Percentiles rank a stretch among this genome's conserved stretches.
These are phyloP conservation scores for Polygonum maritimum DNA, from an alignment of 148 eudicot species.

Conservation along the genomic window DNA sequence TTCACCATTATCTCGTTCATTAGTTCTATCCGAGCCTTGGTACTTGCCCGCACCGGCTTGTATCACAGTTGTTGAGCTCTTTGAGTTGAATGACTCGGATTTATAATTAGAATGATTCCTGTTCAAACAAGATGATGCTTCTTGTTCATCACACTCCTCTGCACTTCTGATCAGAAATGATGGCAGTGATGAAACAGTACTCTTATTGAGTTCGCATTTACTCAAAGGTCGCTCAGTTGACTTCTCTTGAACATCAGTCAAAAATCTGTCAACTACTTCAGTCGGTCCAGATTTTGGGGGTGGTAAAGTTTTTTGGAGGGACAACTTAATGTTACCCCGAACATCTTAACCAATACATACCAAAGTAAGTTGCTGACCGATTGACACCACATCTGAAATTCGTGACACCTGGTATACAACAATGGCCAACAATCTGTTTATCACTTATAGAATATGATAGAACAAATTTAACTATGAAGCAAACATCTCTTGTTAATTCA, in stretches of 20 bases:
- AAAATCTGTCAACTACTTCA: conserved; percentile 19
- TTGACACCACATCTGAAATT: conserved; percentile 66
- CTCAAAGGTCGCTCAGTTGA: conserved; percentile 13
- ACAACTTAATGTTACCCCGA: conserved; percentile 85
- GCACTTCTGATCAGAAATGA: conserved; percentile 56
- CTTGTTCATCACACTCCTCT: conserved; percentile 48
- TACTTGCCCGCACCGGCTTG: no score
- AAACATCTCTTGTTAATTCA: background rate
- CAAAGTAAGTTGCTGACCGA: conserved; percentile 66
- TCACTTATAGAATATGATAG: background rate
- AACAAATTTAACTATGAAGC: background rate
- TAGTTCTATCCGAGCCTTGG: no score
- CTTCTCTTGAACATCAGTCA: conserved; percentile 21
- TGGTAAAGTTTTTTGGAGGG: conserved; percentile 64
- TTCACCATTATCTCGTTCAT: no score
- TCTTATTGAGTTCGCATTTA: conserved; percentile 18
- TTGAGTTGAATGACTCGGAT: background rate
- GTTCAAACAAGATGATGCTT: conserved; percentile 32
- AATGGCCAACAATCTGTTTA: background rate
- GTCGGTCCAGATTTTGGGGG: conserved; percentile 21
- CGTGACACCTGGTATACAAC: conserved; percentile 43
- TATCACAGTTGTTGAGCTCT: background rate
- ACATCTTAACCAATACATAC: conserved; percentile 84
- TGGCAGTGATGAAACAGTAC: conserved; percentile 26
- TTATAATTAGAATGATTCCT: conserved; percentile 19